A percentile compares a stretch with the other conserved stretches of the same genome.
These are phyloP conservation scores for Thuidium tamariscinum DNA, from an alignment of 225 moss, liverwort and hornwort species.

Conservation along the genomic window DNA sequence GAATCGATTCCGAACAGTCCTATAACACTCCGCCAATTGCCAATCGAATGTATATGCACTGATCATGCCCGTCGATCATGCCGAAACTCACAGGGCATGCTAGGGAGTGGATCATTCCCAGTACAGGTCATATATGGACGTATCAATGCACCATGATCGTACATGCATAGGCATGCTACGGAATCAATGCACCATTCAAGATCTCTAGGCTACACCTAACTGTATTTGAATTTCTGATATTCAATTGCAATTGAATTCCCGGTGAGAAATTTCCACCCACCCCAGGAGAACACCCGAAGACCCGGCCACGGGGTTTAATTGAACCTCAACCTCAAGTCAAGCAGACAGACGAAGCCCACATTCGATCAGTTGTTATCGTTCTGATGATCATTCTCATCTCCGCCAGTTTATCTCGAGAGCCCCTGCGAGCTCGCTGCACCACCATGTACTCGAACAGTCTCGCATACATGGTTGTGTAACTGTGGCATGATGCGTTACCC, in stretches of 20 bases:
- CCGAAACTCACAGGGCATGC: background rate
- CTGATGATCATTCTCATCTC: background rate
- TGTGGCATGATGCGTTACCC: background rate
- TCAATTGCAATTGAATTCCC: background rate
- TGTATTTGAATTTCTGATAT: background rate
- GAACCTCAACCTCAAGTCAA: background rate
- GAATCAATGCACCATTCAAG: background rate
- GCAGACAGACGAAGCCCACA: background rate
- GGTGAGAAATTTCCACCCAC: background rate
- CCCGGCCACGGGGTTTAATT: too few species aligned
- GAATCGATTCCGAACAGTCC: background rate
- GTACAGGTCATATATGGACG: background rate
- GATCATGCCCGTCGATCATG: background rate
- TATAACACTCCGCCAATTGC: background rate
- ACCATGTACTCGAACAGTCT: too few species aligned
- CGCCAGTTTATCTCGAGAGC: background rate
- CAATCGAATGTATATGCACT: background rate
- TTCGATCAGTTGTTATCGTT: background rate
- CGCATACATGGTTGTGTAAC: background rate
- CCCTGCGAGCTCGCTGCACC: background rate
- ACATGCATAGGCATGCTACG: background rate
- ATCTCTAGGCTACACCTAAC: background rate
- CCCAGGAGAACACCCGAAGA: too few species aligned
- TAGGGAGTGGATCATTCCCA: too few species aligned
- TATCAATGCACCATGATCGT: too few species aligned